Base-by-base conservation (phyloP, 768 basidiomycete genomes). In the Termitomyces bulborhizus region DNA sequence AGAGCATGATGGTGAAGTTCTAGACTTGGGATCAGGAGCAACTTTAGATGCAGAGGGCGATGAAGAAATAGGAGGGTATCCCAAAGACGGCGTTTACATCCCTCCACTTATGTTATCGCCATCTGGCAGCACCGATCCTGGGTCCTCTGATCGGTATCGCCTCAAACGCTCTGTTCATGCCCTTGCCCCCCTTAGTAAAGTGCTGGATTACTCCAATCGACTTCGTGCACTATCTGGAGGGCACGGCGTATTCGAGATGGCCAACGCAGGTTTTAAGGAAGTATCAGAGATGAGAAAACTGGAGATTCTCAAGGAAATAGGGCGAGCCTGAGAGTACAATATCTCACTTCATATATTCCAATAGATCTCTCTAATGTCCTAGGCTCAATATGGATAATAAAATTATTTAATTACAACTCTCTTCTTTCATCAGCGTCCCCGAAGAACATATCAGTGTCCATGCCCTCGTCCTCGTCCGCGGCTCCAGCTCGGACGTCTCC, bases 191-290 rank as follows among this genome's bases (percentile, higher is more conserved):
- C 76, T 94, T n/a, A 88, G 84, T 63, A 80, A 77, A 62, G 86
- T 92, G 80, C 73, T 93, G 18, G 86, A 93, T 67, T 94, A 89
- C 62, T 85, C 88, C 8, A 85, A 76, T 45, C 78, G 90, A 15
- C 68, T 94, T 49, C 85, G 92, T 16, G 86, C 92, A 1, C 68
- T 93, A 37, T 87, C 89, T 1, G 92, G 88, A 46, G 92, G 92
- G 3, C 83, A 90, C 65, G 92, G 90, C 12, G 65, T 75, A 16
- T 93, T 93, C 62, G 90, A 93, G 64, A 88, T 89, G 84, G 71
- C 72, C 31, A 80, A 79, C 46, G 87, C 83, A n/a, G 91, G 90
- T 15, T 94, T 93, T 71, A 80, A 76, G 63, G 69, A 75, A 55
- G 90, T 93, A 1, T 76, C 79, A 21, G 76, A 82, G 48, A 61